Base-by-base conservation (phyloP, 805 yeast species). In the Saccharomycopsis fodiens region DNA sequence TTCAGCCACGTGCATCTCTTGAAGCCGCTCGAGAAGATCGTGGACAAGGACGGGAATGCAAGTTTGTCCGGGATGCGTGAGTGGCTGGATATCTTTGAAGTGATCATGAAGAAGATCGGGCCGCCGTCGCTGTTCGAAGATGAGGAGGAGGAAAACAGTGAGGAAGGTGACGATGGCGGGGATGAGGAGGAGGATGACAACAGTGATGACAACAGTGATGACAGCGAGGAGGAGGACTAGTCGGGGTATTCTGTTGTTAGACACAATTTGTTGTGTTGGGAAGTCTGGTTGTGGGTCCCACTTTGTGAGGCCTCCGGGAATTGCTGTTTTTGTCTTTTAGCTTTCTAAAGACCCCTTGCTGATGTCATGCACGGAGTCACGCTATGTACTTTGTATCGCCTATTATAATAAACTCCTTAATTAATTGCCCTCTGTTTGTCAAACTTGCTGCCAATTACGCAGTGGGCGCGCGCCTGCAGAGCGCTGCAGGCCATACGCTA, bases 31-130 rank as follows among this genome's bases (percentile, higher is more conserved):
- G 93, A 85, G 55, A 85, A 85, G 59, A 88, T 85, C 54, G 70
- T 67, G 65, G 83, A 63, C 15, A 84, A 86, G 66, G 94, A 93
- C 57, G 30, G 30, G 5, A 93, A 85, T 58, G 82, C 84, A 50
- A 91, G 93, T 15, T 82, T 85, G 89, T 93, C 93, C 35, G 94
- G 93, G 31, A 85, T 85, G 94, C 74, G 87, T 71, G 93, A 84
- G 58, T 84, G 88, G 85, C 78, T 78, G 57, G 91, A 83, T 56
- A 77, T 85, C 49, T 91, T 82, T 7, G 87, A 83, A 55, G 74
- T 78, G 17, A 42, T 74, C 47, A 62, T 67, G 32, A 60, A 61
- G 51, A 64, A 65, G 54, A 57, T 69, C 25, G 57, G 57, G 21
- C 50, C 54, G 16, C 58, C 55, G 4, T 63, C 57, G 10, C 62